A percentile compares a stretch with the other conserved stretches of the same genome.
These are phyloP conservation scores for Apium graveolens DNA, from an alignment of 129 eudicot species.

Conservation along the genomic window DNA sequence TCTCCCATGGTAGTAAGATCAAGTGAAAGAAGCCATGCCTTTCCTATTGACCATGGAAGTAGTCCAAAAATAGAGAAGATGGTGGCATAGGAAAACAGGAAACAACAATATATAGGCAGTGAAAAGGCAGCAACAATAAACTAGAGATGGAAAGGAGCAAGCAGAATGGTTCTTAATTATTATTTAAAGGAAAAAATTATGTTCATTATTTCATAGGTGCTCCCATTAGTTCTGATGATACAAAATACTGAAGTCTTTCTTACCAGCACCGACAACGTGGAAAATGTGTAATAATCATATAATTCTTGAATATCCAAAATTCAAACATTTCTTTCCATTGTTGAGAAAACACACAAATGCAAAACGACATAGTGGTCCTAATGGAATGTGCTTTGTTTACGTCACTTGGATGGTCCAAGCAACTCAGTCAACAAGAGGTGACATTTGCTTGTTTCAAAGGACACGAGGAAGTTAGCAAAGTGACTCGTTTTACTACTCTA, in stretches of 20 bases:
- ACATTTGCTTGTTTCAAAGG: not conserved
- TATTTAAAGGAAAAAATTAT: not conserved
- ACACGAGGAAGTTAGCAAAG: not conserved
- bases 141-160: not conserved
- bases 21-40: too few relatives aligned
- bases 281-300: not conserved
- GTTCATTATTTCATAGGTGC: not conserved
- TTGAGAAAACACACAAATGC: not conserved
- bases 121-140: not conserved
- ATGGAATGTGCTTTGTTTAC: not conserved
- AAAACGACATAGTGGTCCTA: not conserved
- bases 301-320: not conserved
- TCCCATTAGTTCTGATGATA: not conserved
- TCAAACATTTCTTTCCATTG: not conserved
- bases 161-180: not conserved
- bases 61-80: not conserved
- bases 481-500: not conserved
- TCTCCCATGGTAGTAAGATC: too few relatives aligned
- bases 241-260: not conserved
- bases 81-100: not conserved
- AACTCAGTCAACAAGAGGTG: not conserved
- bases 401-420: not conserved
- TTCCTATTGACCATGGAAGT: not conserved
- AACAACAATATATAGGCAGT: not conserved
- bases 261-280: not conserved